phyloP scores from a whole-genome alignment of 1,139 yeast genomes.

The Candida glucosophila region DNA sequence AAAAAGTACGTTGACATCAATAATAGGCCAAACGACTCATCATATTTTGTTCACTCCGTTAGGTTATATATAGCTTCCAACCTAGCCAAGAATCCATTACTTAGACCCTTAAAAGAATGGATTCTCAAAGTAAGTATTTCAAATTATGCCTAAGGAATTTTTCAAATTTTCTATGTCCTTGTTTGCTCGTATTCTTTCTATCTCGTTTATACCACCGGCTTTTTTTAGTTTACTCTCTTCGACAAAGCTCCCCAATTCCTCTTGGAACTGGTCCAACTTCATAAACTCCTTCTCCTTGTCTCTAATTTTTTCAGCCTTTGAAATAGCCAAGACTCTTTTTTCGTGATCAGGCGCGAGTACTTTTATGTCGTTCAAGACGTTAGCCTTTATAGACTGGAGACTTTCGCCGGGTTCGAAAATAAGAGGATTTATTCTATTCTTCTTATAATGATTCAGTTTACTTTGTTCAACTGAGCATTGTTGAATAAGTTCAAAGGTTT shows the following conservation, averaged over 20 bases:
- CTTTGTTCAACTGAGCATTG: constrained; percentile 76
- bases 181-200: constrained; percentile 58
- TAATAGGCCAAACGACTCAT: too few species aligned
- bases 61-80: too few species aligned
- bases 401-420: constrained; percentile 64
- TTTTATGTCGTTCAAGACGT: constrained; percentile 70
- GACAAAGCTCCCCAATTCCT: constrained; percentile 82
- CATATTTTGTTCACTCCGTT: too few species aligned
- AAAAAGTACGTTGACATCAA: too few species aligned
- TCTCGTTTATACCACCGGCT: constrained; percentile 83
- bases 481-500: constrained; percentile 73
- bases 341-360: constrained; percentile 81
- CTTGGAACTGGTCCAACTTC: constrained; percentile 61
- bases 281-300: constrained; percentile 59
- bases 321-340: constrained; percentile 76
- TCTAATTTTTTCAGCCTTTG: constrained; percentile 75
- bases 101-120: constrained; percentile 1
- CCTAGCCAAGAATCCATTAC: too few species aligned
- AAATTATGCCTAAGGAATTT: constrained; percentile 28
- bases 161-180: constrained; percentile 66
- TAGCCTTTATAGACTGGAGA: constrained; percentile 63
- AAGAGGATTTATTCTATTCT: constrained; percentile 28
- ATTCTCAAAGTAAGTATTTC: neutral
- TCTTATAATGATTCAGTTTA: constrained; percentile 23
- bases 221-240: constrained; percentile 65